phyloP scores from a whole-genome alignment of 2,329 filamentous ascomycete species.

The Chaetomiaceae sp. region DNA sequence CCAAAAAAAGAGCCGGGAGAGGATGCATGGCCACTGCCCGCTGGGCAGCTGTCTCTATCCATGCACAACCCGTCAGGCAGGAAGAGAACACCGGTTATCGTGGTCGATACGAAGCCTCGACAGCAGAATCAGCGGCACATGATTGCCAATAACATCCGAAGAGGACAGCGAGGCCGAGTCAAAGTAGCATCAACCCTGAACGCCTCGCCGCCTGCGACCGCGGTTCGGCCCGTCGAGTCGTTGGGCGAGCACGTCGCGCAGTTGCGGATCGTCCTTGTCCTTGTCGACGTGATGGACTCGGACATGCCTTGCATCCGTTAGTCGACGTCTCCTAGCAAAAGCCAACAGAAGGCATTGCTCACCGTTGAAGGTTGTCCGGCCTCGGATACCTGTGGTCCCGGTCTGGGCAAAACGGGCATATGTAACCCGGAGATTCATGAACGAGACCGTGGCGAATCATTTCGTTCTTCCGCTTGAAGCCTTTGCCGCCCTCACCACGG shows the following conservation, averaged over 20 bases:
- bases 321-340: slow-evolving; percentile 11
- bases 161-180: not conserved
- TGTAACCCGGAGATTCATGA: slow-evolving; percentile 89
- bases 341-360: slow-evolving; percentile 30
- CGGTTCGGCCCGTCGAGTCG: slow-evolving; percentile 78
- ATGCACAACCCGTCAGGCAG: too few relatives aligned
- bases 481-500: slow-evolving; percentile 60
- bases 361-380: slow-evolving; percentile 94
- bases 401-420: slow-evolving; percentile 93
- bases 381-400: slow-evolving; percentile 91
- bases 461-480: slow-evolving; percentile 69
- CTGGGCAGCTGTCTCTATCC: too few relatives aligned
- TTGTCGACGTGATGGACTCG: slow-evolving; percentile 88
- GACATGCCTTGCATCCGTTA: slow-evolving; percentile 64
- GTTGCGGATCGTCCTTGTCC: slow-evolving; percentile 74
- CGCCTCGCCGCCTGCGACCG: slow-evolving; percentile 67
- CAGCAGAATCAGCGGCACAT: slow-evolving; percentile 9
- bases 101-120: not conserved
- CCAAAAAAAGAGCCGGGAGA: too few relatives aligned
- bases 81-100: too few relatives aligned
- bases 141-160: not conserved
- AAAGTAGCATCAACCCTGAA: slow-evolving; percentile 28
- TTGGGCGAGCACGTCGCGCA: slow-evolving; percentile 82
- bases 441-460: slow-evolving; percentile 79
- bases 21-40: too few relatives aligned